A percentile compares a stretch with the other conserved stretches of the same genome.
phyloP scores from a whole-genome alignment of 2,329 filamentous ascomycete genomes.

The Botrytis squamosa region DNA sequence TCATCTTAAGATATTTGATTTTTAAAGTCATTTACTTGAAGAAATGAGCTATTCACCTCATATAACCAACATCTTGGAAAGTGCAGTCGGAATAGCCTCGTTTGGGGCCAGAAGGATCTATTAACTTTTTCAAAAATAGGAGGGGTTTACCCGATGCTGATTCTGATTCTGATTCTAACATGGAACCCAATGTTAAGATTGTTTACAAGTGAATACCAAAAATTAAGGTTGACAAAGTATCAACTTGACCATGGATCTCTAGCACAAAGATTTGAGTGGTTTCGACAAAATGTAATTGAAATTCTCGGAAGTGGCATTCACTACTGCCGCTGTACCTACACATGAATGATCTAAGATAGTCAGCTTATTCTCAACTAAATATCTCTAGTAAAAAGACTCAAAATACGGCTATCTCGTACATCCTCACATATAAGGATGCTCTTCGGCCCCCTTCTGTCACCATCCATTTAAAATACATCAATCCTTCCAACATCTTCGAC shows the following conservation, averaged over 20 bases:
- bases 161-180: background rate
- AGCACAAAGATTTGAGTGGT: background rate
- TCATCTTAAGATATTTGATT: background rate
- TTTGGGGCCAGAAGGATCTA: background rate
- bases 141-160: background rate
- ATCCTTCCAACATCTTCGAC: background rate
- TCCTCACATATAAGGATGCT: background rate
- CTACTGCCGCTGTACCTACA: background rate
- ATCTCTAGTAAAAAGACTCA: background rate
- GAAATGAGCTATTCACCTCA: background rate
- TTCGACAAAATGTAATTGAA: background rate
- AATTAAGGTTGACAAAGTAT: background rate
- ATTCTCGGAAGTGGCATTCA: background rate
- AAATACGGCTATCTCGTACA: background rate
- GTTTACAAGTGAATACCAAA: background rate
- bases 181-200: fast-evolving
- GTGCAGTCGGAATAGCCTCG: background rate
- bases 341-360: background rate
- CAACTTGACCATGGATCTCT: background rate
- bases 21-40: background rate
- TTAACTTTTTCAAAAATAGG: background rate
- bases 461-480: background rate
- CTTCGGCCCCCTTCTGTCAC: background rate
- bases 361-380: background rate
- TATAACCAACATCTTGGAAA: background rate